Conservation (phyloP, 352 stramenopile species). For the Globisporangium alternatum region DNA sequence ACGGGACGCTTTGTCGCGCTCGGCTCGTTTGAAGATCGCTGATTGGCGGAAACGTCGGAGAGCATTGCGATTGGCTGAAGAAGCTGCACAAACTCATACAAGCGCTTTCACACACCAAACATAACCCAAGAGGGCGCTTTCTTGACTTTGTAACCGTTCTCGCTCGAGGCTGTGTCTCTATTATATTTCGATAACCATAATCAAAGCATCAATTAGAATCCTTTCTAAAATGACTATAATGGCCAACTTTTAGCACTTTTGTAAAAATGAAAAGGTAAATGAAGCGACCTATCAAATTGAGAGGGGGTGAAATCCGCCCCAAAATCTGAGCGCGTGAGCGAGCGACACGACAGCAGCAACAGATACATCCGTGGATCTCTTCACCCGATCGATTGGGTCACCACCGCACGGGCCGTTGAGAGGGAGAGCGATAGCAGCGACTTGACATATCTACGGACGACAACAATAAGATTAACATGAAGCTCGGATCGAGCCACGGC, state of each 20-base stretch:
- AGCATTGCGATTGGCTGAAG: background rate
- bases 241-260: background rate
- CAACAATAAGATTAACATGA: constrained; percentile 29
- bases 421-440: background rate
- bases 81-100: background rate
- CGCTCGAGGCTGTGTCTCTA: background rate
- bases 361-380: constrained; percentile 5
- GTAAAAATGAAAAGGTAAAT: background rate
- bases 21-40: background rate
- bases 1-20: background rate
- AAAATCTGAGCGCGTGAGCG: background rate
- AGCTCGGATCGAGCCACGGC: constrained; percentile 47
- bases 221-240: background rate
- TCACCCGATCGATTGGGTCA: background rate
- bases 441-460: background rate
- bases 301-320: constrained; percentile 6
- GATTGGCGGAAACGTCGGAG: constrained; percentile 1
- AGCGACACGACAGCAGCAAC: constrained; percentile 10
- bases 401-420: background rate
- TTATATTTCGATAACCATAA: background rate
- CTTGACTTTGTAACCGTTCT: too few species aligned
- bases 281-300: background rate
- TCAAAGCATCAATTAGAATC: background rate
- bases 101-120: background rate
- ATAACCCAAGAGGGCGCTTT: background rate